Base-by-base conservation (phyloP, 768 basidiomycete species). In the Dictyophora rubrovolvata region DNA sequence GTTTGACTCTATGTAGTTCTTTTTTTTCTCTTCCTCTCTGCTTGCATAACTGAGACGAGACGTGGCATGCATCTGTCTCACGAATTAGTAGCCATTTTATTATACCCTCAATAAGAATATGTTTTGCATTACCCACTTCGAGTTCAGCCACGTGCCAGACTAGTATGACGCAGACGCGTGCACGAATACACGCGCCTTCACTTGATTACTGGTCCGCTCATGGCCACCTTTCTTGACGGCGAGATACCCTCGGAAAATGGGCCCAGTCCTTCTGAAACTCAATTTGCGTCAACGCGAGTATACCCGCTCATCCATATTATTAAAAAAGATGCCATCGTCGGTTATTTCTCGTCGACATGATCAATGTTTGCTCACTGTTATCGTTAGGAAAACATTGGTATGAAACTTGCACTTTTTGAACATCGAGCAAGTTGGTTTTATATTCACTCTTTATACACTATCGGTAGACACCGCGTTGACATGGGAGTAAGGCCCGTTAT, bases 251-350 rank as follows among this genome's bases (percentile, higher is more conserved):
- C 42, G 10, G 3, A n/a, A 42, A 9, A n/a, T 42, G 42, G 42
- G 4, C 5, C 35, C 35, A 37, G 48, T 35, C 60, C 48, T 16
- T 56, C 60, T 8, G 48, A 55, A 28, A 23, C 37, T 23, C 55
- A 46, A 4, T 56, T 61, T 12, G 18, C 54, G 42, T 21, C 33
- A 5, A 61, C 61, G 20, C 20, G 80, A 64, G 89, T 92, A 36
- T 92, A 87, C 69, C 89, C 89, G n/a, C 75, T 90, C 22, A 87
- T 92, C 62, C 83, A 83, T 20, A 77, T 81, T 61, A 66, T 92
- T 48, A 86, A 84, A 67, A 80, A 74, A 58, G 87, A 91, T 69
- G 77, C 86, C 20, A 76, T 74, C 14, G 89, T 89, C 67, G 69
- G 85, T 73, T 7, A 52, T n/a, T 49, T 37, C 14, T 47, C 22